These are phyloP conservation scores for Penicillium sp. DNA, from an alignment of 2,329 filamentous ascomycete genomes.

Conservation along the genomic window DNA sequence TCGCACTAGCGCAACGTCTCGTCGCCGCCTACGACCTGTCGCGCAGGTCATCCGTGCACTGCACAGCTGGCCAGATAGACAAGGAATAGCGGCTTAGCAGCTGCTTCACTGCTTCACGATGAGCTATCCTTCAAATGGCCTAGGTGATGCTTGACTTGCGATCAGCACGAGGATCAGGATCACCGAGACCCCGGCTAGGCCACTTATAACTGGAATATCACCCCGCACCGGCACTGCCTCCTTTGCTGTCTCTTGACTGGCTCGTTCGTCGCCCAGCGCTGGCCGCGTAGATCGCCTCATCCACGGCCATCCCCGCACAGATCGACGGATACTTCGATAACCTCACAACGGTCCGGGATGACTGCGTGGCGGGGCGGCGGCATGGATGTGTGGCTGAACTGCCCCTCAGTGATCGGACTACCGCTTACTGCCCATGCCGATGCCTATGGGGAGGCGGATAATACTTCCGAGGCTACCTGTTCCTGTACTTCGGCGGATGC, in stretches of 20 bases:
- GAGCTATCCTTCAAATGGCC: no score
- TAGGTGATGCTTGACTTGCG: no score
- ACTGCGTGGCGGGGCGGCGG: not conserved
- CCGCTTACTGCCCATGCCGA: no score
- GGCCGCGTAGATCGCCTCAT: conserved; percentile 3
- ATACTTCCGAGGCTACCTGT: not conserved
- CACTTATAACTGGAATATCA: not conserved
- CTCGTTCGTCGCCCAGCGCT: not conserved
- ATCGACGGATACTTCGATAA: conserved; percentile 12
- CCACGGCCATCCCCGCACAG: conserved; percentile 14
- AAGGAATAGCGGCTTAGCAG: no score
- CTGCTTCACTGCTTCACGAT: no score
- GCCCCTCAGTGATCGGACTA: not conserved
- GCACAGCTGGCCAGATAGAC: no score
- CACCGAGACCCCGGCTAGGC: not conserved
- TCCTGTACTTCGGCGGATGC: not conserved
- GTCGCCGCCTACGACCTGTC: not conserved
- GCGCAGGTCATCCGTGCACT: no score
- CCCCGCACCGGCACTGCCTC: not conserved
- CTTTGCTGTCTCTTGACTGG: not conserved
- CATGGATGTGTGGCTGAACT: not conserved
- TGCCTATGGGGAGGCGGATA: not conserved
- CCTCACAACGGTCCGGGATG: conserved; percentile 5
- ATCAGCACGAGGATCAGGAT: not conserved
- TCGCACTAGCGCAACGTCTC: not conserved